Evolutionary conservation across 1,139 yeast species (phyloP).

Genomic region (Hemisphaericaspora xylofermentans): DNA sequence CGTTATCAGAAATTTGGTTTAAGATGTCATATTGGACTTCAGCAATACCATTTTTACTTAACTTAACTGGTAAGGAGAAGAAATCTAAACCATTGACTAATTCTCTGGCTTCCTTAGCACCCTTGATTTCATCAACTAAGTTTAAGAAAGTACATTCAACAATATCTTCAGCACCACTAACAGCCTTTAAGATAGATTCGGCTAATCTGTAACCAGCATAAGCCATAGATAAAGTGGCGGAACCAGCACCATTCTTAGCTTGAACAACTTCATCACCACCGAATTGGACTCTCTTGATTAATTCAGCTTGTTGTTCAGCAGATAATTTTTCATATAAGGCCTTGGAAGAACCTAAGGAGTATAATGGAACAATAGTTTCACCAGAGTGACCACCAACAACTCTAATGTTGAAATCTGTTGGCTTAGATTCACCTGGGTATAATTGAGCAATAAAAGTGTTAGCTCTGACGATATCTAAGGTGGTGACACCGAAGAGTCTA

Average conservation of each 20-base stretch:
- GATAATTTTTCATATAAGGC: slow-evolving; percentile 46
- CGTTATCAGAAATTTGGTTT: slow-evolving; percentile 56
- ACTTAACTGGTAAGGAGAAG: slow-evolving; percentile 89
- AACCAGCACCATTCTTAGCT: slow-evolving; percentile 98
- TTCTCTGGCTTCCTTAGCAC: slow-evolving; percentile 77
- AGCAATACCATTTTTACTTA: slow-evolving; percentile 88
- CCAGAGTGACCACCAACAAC: slow-evolving; percentile 81
- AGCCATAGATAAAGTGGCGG: slow-evolving; percentile 98
- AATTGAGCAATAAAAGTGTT: slow-evolving; percentile 85
- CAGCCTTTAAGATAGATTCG: slow-evolving; percentile 77
- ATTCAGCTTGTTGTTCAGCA: slow-evolving; percentile 60
- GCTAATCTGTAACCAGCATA: slow-evolving; percentile 97
- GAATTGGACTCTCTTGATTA: slow-evolving; percentile 92
- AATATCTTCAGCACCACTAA: slow-evolving; percentile 66
- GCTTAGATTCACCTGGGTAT: slow-evolving; percentile 50
- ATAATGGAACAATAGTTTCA: slow-evolving; percentile 69
- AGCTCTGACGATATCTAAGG: slow-evolving; percentile 91
- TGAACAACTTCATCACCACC: slow-evolving; percentile 99
- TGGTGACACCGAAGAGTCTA: slow-evolving; percentile 95
- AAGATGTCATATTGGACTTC: slow-evolving; percentile 52
- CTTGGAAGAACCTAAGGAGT: slow-evolving; percentile 57
- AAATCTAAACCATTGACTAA: slow-evolving; percentile 78
- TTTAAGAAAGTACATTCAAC: slow-evolving; percentile 75
- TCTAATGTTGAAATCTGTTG: slow-evolving; percentile 68
- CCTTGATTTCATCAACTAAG: slow-evolving; percentile 41